Base-by-base conservation (phyloP, 768 basidiomycete genomes). In the Lanmaoa rubissima region DNA sequence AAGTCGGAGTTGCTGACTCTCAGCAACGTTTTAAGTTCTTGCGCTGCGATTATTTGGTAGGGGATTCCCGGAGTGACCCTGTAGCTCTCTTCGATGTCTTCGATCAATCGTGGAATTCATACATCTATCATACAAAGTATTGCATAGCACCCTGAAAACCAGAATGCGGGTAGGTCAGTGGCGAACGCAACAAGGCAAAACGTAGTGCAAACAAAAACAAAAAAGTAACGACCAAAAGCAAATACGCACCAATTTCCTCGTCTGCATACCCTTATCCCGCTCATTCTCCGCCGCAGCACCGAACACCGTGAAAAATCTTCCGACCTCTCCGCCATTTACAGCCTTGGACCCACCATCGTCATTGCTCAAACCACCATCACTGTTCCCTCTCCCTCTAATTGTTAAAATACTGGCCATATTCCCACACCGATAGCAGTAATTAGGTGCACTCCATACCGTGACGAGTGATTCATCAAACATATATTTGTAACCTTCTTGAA, bases 401-500 rank as follows among this genome's bases (percentile, higher is more conserved):
- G 89, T 93, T 77, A 98, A 81, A 61, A 98, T 92, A 34, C 88
- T 88, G 0, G 95, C 95, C 74, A 92, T 79, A 61, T 98, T 98
- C 16, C 95, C 93, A 66, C 92, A 92, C 32, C 86, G 74, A 61
- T 86, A 86, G 69, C 86, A 94, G 68, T 93, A 93, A 66, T 93
- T 95, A 32, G 92, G 91, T 48, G 93, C 93, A 6, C 85, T 87
- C 93, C 93, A 96, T 11, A 96, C 93, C 0, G 93, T 96, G 13
- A 94, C 93, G 19, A 96, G 89, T 60, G 87, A 81, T 59, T 88
- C 83, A 68, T 97, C 91, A 64, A 98, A 97, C 96, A 98, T 96
- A 69, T 94, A 88, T 75, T 98, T 98, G 76, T 83, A 94, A 2
- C 94, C 93, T 72, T 95, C 93, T 71, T 95, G 93, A 1, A 98